Evolutionary conservation across 2,329 filamentous ascomycete genomes (phyloP).

Genomic region (Alternaria consortialis): DNA sequence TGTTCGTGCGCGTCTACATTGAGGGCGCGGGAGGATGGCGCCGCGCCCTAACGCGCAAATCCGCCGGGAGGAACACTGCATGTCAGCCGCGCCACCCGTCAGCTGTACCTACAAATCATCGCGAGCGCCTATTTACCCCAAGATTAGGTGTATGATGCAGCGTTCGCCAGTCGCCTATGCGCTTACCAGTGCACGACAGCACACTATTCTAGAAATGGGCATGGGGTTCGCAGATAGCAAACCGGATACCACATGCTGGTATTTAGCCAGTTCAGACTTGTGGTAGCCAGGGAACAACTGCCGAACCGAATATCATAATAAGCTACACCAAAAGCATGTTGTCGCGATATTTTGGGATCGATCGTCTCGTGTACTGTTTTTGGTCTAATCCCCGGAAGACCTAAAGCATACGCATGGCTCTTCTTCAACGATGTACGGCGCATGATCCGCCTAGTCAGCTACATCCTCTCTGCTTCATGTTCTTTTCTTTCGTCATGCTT

Average conservation of each 20-base stretch:
- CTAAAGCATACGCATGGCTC: slow-evolving; percentile 4
- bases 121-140: slow-evolving; percentile 27
- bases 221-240: slow-evolving; percentile 9
- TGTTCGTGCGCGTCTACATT: slow-evolving; percentile 8
- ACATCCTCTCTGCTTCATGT: slow-evolving; percentile 1
- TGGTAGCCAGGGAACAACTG: slow-evolving; percentile 8
- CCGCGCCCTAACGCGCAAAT: slow-evolving; percentile 13
- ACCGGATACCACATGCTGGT: slow-evolving; percentile 8
- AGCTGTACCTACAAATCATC: slow-evolving; percentile 27
- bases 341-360: slow-evolving; percentile 19
- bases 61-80: slow-evolving; percentile 15
- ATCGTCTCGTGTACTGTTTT: slow-evolving; percentile 16
- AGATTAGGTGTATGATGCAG: slow-evolving; percentile 29
- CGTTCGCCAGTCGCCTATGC: slow-evolving; percentile 15
- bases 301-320: slow-evolving; percentile 20
- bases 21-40: slow-evolving; percentile 13
- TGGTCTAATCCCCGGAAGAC: background rate
- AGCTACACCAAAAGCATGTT: slow-evolving; percentile 36
- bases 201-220: slow-evolving; percentile 16
- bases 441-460: slow-evolving; percentile 1
- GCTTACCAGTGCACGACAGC: slow-evolving; percentile 25
- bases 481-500: slow-evolving; percentile 17
- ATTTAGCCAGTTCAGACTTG: slow-evolving; percentile 8
- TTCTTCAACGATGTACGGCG: background rate
- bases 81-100: slow-evolving; percentile 30